Evolutionary conservation across 176 grass and related monocot species (phyloP).

Genomic region (Aegilops tauschii): DNA sequence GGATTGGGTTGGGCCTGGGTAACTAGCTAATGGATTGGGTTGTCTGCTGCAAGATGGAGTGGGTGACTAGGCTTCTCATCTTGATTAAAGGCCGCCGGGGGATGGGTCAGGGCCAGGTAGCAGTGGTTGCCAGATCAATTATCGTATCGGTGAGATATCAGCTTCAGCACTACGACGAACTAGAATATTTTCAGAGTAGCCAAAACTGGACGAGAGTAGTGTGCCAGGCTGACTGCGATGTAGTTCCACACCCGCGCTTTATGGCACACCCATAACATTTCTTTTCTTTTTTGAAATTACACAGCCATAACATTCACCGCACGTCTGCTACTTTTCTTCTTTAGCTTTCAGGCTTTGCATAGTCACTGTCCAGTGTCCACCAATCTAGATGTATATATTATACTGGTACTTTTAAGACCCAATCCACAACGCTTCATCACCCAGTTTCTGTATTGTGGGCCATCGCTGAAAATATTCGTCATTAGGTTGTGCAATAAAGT

Average conservation of each 20-base stretch:
- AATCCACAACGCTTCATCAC: background rate
- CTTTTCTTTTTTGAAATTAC: too few species aligned
- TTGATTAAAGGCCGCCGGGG: background rate
- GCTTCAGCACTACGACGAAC: constrained; percentile 1
- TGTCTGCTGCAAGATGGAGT: background rate
- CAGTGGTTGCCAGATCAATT: constrained; percentile 47
- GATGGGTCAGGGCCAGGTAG: background rate
- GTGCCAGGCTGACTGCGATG: background rate
- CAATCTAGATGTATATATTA: background rate
- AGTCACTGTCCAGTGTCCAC: constrained; percentile 10
- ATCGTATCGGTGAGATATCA: constrained; percentile 35
- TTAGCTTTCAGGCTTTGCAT: background rate
- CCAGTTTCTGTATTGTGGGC: background rate
- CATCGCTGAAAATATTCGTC: background rate
- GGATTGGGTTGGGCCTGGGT: background rate
- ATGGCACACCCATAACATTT: background rate
- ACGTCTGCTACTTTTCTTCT: background rate
- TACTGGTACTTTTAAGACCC: background rate
- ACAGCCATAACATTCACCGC: background rate
- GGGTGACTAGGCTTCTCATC: background rate
- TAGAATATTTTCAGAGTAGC: background rate
- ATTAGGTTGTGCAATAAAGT: background rate
- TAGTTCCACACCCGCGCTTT: background rate
- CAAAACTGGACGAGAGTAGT: background rate
- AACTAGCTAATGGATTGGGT: background rate